Conservation (phyloP, 2,329 filamentous ascomycete species). For the Aspergillus novofumigatus region DNA sequence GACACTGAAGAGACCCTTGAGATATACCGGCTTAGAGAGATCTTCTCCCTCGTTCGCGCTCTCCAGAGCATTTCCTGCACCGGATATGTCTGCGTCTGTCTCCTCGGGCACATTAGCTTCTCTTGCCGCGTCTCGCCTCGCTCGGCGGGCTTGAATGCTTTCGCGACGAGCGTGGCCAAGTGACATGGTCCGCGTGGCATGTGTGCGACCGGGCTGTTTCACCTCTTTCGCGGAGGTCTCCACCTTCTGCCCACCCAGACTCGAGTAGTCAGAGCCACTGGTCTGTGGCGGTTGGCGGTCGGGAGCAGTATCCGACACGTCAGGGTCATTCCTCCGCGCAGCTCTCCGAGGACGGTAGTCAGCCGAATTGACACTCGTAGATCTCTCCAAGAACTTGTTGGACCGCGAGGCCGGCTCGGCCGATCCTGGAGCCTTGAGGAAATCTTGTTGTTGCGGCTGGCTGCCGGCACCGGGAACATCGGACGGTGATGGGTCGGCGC, state of each 20-base stretch:
- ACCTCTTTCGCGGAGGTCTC: constrained; percentile 46
- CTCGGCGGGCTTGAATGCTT: constrained; percentile 83
- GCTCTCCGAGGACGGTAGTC: constrained; percentile 66
- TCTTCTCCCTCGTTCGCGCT: constrained; percentile 61
- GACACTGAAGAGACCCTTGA: constrained; percentile 96
- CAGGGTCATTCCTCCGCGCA: constrained; percentile 51
- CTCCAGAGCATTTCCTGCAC: constrained; percentile 49
- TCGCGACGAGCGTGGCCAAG: constrained; percentile 84
- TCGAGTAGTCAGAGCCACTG: constrained; percentile 75
- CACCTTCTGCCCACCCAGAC: constrained; percentile 43
- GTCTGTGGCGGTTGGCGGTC: constrained; percentile 66
- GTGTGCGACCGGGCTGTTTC: constrained; percentile 55
- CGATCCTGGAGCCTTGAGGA: constrained; percentile 69
- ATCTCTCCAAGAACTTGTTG: constrained; percentile 72
- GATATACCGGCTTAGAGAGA: constrained; percentile 80
- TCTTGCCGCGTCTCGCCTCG: constrained; percentile 65
- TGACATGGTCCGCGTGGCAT: constrained; percentile 75
- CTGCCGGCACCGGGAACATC: constrained; percentile 54
- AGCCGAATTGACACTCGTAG: constrained; percentile 86
- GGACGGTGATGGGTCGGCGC: constrained; percentile 51
- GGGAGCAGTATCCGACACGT: constrained; percentile 48
- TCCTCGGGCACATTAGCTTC: constrained; percentile 85
- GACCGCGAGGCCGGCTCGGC: constrained; percentile 56
- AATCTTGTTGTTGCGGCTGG: constrained; percentile 71
- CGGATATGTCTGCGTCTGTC: constrained; percentile 72